Evolutionary conservation across 371 early-diverging fungal species (phyloP), one percentile per base, ranked within the genome.

Genomic region (Blakeslea trispora): DNA sequence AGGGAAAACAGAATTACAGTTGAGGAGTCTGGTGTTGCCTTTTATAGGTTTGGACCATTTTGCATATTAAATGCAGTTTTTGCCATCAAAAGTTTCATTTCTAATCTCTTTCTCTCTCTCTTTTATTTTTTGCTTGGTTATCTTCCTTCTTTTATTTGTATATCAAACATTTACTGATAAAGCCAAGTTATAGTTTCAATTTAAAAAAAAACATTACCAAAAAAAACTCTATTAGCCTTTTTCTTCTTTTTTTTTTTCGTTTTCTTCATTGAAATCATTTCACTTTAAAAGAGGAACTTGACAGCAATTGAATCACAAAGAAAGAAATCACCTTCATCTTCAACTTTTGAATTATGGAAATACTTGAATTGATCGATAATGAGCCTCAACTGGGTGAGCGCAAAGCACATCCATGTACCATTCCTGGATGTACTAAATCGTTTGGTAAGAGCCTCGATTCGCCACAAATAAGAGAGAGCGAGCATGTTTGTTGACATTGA

Each of bases 281-380:
- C 45, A 7, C 21, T 43, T 10, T 6, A 50, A 45, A 41, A 47
- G 50, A 54, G 35, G 21, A 53, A 31, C 7, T 28, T 28, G 28
- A 28, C 28, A 28, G 7, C 28, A 28, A 28, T 28, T 3, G 22
- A 31, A 44, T 32, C 9, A 44, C 18, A 45, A 44, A 15, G 0
- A 15, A 5, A 42, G 19, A 8, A 18, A 8, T 11, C 21, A 19
- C 19, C 19, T 43, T 18, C 19, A 1, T 18, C 19, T 41, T 41
- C 28, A 23, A 28, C 35, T 19, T 42, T 21, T 28, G 15, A 37
- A 51, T 22, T 42, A 84, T 85, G 85, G 85, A 85, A 66, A 81
- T 85, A 55, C 74, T 83, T 53, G 85, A 85, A 75, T 64, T 85
- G 44, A 81, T 85, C 62, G 75, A 82, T 59, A 65, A 66, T 49